Evolutionary conservation across 2,329 filamentous ascomycete species (phyloP).

Genomic region (Epichloe aotearoae): DNA sequence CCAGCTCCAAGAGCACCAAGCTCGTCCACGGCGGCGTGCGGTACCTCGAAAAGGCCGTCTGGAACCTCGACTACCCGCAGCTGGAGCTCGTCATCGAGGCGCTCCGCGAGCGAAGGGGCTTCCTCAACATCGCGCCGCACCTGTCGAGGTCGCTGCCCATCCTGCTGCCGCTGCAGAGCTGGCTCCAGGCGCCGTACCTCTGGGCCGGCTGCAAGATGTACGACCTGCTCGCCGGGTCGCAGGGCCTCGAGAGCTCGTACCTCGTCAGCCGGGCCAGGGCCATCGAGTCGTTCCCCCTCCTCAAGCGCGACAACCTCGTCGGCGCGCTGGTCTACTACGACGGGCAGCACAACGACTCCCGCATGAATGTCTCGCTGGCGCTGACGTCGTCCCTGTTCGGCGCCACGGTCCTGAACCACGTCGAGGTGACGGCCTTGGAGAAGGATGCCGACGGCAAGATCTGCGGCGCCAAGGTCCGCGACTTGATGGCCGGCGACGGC

Average conservation of each 20-base stretch:
- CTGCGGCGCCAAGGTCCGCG: slow-evolving; percentile 44
- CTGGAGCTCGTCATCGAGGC: slow-evolving; percentile 71
- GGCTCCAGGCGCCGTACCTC: slow-evolving; percentile 72
- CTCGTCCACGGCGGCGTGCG: slow-evolving; percentile 74
- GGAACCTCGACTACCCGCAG: slow-evolving; percentile 75
- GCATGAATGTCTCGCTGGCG: slow-evolving; percentile 75
- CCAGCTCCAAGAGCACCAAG: slow-evolving; percentile 79
- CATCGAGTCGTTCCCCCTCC: slow-evolving; percentile 64
- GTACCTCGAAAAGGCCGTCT: slow-evolving; percentile 77
- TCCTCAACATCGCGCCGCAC: slow-evolving; percentile 71
- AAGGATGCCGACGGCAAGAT: slow-evolving; percentile 59
- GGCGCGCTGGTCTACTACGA: slow-evolving; percentile 79
- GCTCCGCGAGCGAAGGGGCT: slow-evolving; percentile 69
- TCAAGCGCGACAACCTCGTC: slow-evolving; percentile 59
- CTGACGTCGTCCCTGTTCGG: slow-evolving; percentile 72
- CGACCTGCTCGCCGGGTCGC: slow-evolving; percentile 66
- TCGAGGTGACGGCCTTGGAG: slow-evolving; percentile 61
- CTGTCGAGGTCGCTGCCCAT: slow-evolving; percentile 71
- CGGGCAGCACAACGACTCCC: slow-evolving; percentile 75
- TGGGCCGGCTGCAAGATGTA: slow-evolving; percentile 64
- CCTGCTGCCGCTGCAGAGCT: slow-evolving; percentile 68
- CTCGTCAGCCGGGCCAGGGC: slow-evolving; percentile 68
- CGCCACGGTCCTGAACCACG: slow-evolving; percentile 66
- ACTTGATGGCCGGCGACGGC: slow-evolving; percentile 45
- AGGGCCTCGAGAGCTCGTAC: slow-evolving; percentile 74